Base-by-base conservation (phyloP, 2,329 filamentous ascomycete genomes). In the Grosmannia serpens region DNA sequence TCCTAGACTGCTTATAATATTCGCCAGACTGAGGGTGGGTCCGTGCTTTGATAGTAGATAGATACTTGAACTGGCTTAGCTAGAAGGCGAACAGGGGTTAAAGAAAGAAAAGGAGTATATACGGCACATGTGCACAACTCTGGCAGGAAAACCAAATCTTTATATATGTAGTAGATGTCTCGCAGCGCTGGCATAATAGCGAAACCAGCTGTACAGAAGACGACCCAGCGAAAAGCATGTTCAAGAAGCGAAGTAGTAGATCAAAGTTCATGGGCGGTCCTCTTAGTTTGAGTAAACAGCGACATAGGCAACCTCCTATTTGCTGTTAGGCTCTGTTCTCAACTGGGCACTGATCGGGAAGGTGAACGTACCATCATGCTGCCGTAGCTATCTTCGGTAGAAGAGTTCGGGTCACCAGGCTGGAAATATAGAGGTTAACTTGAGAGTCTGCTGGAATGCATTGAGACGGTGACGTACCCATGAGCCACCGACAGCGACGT, bases 401-500 rank as follows among this genome's bases (percentile, higher is more conserved):
- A 51, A 15, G 24, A 27, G 62, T 77, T 75, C 3, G 78, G 76
- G 11, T 66, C 22, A 3, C 79, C 79, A 74, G 63, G 47, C 38
- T 24, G n/a, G 1, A 26, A 11, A 27, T 5, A 41, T 38, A 59
- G 58, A 17, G 49, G 3, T 20, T 33, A 17, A 38, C 15, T 13
- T 10, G 9, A 38, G 51, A 11, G 24, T 6, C 9, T 26, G 35
- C 8, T 7, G 29, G 24, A 29, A 24, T 6, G 22, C 5, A 20
- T 4, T 4, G 20, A 51, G 29, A 41, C 1, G 13, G 11, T 9
- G 33, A 74, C 77, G 66, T 70, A 77, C 78, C 65, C 31, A 44
- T 60, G 69, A 68, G 47, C 78, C 78, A n/a, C 78, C 78, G 46
- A 81, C 73, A 57, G 79, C 78, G 4, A 81, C 70, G 60, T 81